Base-by-base conservation (phyloP, 23 red algal species). In the Chondrus crispus region DNA sequence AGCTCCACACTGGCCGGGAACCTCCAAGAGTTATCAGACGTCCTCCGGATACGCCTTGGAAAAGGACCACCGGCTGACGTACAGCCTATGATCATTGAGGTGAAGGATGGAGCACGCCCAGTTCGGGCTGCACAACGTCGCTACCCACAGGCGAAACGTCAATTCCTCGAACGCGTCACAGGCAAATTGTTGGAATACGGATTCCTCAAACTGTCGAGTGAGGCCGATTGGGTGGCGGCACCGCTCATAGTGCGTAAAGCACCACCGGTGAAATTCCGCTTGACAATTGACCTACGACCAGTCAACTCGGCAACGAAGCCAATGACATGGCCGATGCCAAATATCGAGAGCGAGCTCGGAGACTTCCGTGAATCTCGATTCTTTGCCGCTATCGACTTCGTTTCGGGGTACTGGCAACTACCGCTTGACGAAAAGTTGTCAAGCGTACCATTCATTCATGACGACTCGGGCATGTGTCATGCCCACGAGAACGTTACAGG, bases 221-320 rank as follows among this genome's bases (percentile, higher is more conserved):
- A 52, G n/a, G 32, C 47, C 24, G 40, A 50, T 55, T 86, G 58
- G 82, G 55, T 53, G 68, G 35, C 82, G 33, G 82, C 62, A 39
- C 82, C 55, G 28, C 54, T 86, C 18, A 22, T 71, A 29, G 55
- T 68, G n/a, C 82, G n/a, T 24, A 69, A 86, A 71, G 32, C 57
- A 45, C 40, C 40, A 18, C 82, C 82, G 10, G 82, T 33, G 6
- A 66, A 46, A 19, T 86, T 41, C 30, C 26, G 52, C 18, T 44
- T 86, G 20, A 86, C 82, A 49, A 30, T 86, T 71, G 82, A 86
- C 40, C 48, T 69, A 18, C 5, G 82, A 48, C 24, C 28, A 20
- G 5, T 86, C 16, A 86, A 26, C 71, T 22, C 28, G 43, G 26
- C 13, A 14, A 72, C 66, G 16, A n/a, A 55, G 66, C 18, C 66